Conservation (phyloP, 176 grass and related monocot genomes). For the Oryza punctata region DNA sequence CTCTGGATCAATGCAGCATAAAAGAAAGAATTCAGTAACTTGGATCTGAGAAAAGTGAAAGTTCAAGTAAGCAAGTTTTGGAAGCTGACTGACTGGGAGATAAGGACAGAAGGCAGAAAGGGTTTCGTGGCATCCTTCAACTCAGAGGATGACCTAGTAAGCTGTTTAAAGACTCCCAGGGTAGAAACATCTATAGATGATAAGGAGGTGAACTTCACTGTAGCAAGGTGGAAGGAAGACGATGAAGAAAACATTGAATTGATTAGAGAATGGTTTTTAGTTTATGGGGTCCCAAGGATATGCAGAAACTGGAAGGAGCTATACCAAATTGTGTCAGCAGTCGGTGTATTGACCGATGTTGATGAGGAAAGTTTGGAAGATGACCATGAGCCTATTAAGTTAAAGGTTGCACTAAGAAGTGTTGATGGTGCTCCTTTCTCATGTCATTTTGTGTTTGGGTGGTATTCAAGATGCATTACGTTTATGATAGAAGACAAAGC, state of each 20-base stretch:
- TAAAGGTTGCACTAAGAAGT: conserved; percentile 27
- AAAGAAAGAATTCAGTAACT: conserved; percentile 30
- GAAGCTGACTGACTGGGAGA: conserved; percentile 28
- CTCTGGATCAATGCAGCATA: conserved; percentile 36
- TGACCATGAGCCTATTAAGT: conserved; percentile 36
- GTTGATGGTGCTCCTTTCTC: conserved; percentile 28
- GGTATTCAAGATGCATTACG: conserved; percentile 27
- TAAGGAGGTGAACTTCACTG: conserved; percentile 23
- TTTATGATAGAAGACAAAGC: conserved; percentile 28
- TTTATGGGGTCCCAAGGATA: conserved; percentile 37
- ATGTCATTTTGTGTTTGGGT: conserved; percentile 31
- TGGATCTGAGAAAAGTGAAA: conserved; percentile 26
- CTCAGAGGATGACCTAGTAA: conserved; percentile 34
- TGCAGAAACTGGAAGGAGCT: conserved; percentile 47
- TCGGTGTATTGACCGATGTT: conserved; percentile 42
- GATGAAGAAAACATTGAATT: conserved; percentile 16
- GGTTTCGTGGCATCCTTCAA: conserved; percentile 34
- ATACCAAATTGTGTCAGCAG: conserved; percentile 43
- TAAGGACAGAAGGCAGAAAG: conserved; percentile 31
- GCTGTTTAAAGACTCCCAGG: conserved; percentile 28
- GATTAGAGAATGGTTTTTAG: conserved; percentile 37
- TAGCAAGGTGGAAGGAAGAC: conserved; percentile 31
- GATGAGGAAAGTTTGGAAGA: conserved; percentile 41
- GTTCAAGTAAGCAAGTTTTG: conserved; percentile 36
- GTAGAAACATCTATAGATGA: conserved; percentile 14